These are phyloP conservation scores for Kodamaea anthophila DNA, from an alignment of 1,139 yeast species.

Conservation along the genomic window DNA sequence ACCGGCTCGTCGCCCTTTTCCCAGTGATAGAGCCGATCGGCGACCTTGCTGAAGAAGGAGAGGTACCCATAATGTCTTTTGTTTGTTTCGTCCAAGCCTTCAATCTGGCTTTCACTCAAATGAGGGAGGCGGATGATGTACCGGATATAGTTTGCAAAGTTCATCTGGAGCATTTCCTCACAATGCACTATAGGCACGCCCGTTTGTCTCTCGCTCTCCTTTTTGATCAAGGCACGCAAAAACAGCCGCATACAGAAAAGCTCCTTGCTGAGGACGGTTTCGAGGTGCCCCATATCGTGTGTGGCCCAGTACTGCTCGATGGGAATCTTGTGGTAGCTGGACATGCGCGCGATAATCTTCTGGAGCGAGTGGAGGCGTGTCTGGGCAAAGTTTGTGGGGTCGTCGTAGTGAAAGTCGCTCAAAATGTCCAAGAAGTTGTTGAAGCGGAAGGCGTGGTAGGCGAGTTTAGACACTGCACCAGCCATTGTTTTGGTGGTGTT, in stretches of 20 bases:
- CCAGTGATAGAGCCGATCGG: conserved; percentile 21
- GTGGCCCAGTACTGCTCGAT: conserved; percentile 7
- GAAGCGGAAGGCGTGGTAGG: conserved; percentile 30
- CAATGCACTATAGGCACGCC: conserved; percentile 8
- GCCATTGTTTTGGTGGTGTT: conserved; percentile 22
- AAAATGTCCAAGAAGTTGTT: conserved; percentile 30
- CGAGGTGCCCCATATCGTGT: conserved; percentile 22
- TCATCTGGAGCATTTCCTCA: conserved; percentile 37
- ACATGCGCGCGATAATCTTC: conserved; percentile 23
- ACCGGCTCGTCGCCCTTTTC: conserved; percentile 25
- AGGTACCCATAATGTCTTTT: conserved; percentile 27
- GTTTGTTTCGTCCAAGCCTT: conserved; percentile 17
- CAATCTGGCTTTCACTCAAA: conserved; percentile 8
- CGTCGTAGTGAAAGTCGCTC: conserved; percentile 29
- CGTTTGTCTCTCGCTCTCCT: conserved; percentile 10
- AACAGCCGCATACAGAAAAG: conserved; percentile 24
- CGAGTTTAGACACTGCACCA: conserved; percentile 21
- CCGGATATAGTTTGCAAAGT: conserved; percentile 35
- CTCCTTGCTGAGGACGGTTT: conserved; percentile 29
- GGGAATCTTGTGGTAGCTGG: conserved; percentile 2
- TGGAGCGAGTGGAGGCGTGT: conserved; percentile 33
- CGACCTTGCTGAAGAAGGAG: conserved; percentile 20
- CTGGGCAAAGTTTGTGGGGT: conserved; percentile 38
- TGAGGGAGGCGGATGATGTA: conserved; percentile 29
- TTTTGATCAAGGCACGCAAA: conserved; percentile 22